Conservation (phyloP, 306 rosid species). For the Fagus sylvatica region DNA sequence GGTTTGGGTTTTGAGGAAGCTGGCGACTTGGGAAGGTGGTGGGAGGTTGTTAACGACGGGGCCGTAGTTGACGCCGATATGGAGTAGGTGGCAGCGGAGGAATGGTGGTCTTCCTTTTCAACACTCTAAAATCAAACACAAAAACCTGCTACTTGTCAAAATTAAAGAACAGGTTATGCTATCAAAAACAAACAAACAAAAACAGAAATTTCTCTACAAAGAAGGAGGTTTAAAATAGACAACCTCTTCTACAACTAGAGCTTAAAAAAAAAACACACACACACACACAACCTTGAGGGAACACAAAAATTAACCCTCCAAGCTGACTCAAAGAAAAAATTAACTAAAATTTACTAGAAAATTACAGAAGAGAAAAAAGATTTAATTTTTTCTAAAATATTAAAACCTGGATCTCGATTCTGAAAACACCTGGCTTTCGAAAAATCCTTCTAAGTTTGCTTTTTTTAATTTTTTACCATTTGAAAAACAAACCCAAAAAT, state of each 20-base stretch:
- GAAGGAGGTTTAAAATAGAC: conserved; percentile 71
- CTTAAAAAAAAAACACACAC: too few relatives aligned
- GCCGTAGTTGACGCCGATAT: conserved; percentile 94
- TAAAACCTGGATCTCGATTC: conserved; percentile 93
- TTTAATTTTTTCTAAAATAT: neutral
- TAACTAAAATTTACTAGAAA: neutral
- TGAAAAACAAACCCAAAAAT: conserved; percentile 85
- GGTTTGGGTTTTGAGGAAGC: conserved; percentile 74
- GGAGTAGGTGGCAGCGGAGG: conserved; percentile 28
- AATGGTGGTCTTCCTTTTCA: conserved; percentile 9
- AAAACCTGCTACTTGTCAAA: conserved; percentile 61
- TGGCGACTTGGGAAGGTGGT: conserved; percentile 53
- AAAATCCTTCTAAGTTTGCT: conserved; percentile 75
- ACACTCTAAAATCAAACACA: neutral
- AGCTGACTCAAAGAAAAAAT: conserved; percentile 30
- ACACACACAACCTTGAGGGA: conserved; percentile 64
- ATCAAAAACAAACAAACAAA: neutral
- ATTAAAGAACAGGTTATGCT: conserved; percentile 53
- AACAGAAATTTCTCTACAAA: conserved; percentile 19
- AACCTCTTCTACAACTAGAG: conserved; percentile 46
- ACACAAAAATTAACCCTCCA: conserved; percentile 72
- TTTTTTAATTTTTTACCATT: conserved; percentile 27
- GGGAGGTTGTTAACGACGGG: conserved; percentile 82
- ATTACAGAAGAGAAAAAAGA: neutral
- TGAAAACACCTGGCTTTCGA: conserved; percentile 96